A percentile compares a stretch with the other conserved stretches of the same genome.
Conservation (phyloP, 257 asterid species). For the Phtheirospermum japonicum region DNA sequence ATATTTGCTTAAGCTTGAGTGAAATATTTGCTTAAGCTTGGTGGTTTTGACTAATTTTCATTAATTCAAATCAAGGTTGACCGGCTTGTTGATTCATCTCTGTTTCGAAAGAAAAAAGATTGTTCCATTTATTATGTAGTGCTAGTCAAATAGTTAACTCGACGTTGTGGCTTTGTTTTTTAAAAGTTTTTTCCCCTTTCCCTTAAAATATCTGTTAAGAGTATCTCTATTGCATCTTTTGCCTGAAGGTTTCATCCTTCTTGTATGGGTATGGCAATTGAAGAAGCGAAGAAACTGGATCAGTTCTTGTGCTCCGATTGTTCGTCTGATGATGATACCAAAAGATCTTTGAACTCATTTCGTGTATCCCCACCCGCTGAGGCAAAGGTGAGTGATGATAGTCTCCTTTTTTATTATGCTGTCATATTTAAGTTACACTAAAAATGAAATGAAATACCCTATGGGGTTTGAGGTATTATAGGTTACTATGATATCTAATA, state of each 20-base stretch:
- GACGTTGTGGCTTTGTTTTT: not conserved
- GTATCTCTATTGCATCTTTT: conserved; percentile 20
- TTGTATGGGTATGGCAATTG: conserved; percentile 85
- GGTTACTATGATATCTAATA: too few relatives aligned
- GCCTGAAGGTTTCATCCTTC: conserved; percentile 79
- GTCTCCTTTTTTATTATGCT: conserved; percentile 12
- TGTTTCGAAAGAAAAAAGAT: not conserved
- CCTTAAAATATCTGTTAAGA: not conserved
- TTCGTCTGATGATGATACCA: conserved; percentile 68
- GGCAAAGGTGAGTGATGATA: conserved; percentile 35
- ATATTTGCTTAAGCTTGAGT: too few relatives aligned
- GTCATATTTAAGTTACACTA: not conserved
- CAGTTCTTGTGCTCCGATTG: conserved; percentile 78
- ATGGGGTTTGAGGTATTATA: too few relatives aligned
- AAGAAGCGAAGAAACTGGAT: conserved; percentile 81
- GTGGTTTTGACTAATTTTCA: too few relatives aligned
- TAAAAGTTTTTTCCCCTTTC: not conserved
- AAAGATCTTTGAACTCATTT: conserved; percentile 60
- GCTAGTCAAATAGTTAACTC: not conserved
- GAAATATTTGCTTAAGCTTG: too few relatives aligned
- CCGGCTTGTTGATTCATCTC: not conserved
- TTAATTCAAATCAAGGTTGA: too few relatives aligned
- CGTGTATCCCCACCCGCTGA: conserved; percentile 58
- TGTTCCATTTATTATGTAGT: not conserved
- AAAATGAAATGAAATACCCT: too few relatives aligned